These are phyloP conservation scores for Orbilia quercus DNA, from an alignment of 2,329 filamentous ascomycete genomes.

Conservation along the genomic window DNA sequence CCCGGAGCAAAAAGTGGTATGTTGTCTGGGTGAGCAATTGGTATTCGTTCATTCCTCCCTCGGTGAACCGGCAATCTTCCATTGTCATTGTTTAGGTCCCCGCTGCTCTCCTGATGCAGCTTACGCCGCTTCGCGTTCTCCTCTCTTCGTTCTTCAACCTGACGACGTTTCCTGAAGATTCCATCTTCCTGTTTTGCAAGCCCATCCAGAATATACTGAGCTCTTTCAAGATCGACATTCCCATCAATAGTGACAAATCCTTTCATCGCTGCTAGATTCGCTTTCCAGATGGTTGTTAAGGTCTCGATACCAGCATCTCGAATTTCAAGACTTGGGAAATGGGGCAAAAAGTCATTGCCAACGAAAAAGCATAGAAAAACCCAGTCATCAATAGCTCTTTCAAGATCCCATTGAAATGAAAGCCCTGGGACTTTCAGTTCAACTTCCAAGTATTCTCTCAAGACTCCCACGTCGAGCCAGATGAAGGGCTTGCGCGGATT, in stretches of 20 bases:
- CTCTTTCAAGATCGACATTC: conserved; percentile 84
- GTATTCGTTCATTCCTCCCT: conserved; percentile 60
- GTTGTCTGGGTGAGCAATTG: conserved; percentile 64
- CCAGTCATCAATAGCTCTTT: conserved; percentile 96
- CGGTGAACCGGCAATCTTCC: conserved; percentile 36
- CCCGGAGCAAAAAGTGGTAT: conserved; percentile 71
- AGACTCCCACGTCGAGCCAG: conserved; percentile 91
- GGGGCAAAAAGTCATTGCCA: conserved; percentile 96
- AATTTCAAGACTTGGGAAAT: conserved; percentile 96
- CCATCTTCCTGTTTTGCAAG: conserved; percentile 91
- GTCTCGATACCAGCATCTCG: conserved; percentile 97
- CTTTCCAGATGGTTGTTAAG: conserved; percentile 94
- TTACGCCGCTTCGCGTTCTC: conserved; percentile 82
- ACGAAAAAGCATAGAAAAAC: conserved; percentile 99
- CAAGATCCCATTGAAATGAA: conserved; percentile 89
- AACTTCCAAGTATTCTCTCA: conserved; percentile 91
- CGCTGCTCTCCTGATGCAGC: conserved; percentile 69
- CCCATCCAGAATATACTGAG: conserved; percentile 86
- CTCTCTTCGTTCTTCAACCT: conserved; percentile 84
- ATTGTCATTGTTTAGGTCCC: conserved; percentile 21
- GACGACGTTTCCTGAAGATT: conserved; percentile 88
- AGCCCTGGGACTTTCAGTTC: conserved; percentile 86
- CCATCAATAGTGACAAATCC: conserved; percentile 97
- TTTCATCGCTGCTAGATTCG: conserved; percentile 89
- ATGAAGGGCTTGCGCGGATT: conserved; percentile 88